Evolutionary conservation across 2,329 filamentous ascomycete genomes (phyloP), one percentile per base, ranked within the genome.

Genomic region (Alternaria metachromatica): DNA sequence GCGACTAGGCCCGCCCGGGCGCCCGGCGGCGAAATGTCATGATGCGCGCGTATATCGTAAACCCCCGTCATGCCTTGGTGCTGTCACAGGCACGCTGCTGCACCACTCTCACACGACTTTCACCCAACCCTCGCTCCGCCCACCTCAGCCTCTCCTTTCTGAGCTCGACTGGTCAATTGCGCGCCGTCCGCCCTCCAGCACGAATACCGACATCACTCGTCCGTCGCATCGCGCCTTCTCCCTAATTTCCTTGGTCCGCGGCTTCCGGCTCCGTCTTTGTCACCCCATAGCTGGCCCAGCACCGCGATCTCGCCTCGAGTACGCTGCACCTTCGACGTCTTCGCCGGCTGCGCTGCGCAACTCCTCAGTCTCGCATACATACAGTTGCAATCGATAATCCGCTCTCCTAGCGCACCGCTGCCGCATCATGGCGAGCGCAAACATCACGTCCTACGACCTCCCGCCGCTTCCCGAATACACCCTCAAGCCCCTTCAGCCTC

Each of bases 401-500:
- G 54, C 49, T 50, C n/a, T 23, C 43, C 48, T 49, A 57, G 49
- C 46, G 48, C 58, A 20, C 15, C 56, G 63, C 43, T 69, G 71
- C 68, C 64, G 60, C 71, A 70, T 30, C 64, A 80, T 81, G 79
- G 73, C 76, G 65, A 76, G 80, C 76, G 90, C 87, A 69, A 80
- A 82, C 59, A 69, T 56, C 18, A 74, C 78, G 45, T 79, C 83
- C 67, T 85, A 85, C 81, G 88, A 89, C 75, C 87, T 98, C 57
- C 94, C 95, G 71, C 92, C 94, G 56, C 89, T 98, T 48, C 95
- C 96, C 53, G 82, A 87, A n/a, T 97, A 96, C 84, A 89, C 88
- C 23, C 84, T 96, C 60, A 84, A 84, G 68, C 89, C 89, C 9
- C 88, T 91, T 49, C 86, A 89, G 65, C 88, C 93, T 60, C 84